A percentile compares a stretch with the other conserved stretches of the same genome.
Evolutionary conservation across 2,329 filamentous ascomycete genomes (phyloP).

Genomic region (Diaporthe humulicola): DNA sequence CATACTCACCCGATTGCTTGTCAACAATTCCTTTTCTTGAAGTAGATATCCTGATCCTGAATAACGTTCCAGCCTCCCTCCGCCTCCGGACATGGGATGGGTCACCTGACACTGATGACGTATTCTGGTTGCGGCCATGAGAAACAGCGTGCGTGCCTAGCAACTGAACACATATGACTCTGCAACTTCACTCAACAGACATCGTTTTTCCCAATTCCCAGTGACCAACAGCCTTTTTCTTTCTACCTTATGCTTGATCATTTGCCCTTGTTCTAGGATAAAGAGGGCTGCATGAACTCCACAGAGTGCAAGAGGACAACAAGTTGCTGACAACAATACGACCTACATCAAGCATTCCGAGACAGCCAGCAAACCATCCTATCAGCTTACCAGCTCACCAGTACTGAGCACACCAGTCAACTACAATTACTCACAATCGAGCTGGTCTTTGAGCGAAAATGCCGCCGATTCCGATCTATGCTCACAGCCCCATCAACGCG

Average conservation of each 20-base stretch:
- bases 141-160: neutral
- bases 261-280: neutral
- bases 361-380: neutral
- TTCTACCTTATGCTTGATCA: neutral
- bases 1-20: neutral
- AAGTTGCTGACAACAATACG: neutral
- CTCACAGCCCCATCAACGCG: slow-evolving; percentile 69
- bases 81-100: neutral
- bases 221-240: neutral
- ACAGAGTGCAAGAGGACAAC: neutral
- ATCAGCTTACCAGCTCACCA: neutral
- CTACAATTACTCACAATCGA: neutral
- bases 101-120: slow-evolving; percentile 32
- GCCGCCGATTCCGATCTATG: slow-evolving; percentile 73
- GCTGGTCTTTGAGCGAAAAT: slow-evolving; percentile 53
- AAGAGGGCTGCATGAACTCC: neutral
- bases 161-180: slow-evolving; percentile 21
- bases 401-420: neutral
- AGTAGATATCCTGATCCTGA: neutral
- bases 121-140: slow-evolving; percentile 9
- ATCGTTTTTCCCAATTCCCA: neutral
- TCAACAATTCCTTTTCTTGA: neutral
- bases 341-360: neutral
- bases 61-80: slow-evolving; percentile 11
- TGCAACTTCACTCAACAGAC: slow-evolving; percentile 10